Base-by-base conservation (phyloP, 73 alveolate species). In the Tetrahymena elliotti region DNA sequence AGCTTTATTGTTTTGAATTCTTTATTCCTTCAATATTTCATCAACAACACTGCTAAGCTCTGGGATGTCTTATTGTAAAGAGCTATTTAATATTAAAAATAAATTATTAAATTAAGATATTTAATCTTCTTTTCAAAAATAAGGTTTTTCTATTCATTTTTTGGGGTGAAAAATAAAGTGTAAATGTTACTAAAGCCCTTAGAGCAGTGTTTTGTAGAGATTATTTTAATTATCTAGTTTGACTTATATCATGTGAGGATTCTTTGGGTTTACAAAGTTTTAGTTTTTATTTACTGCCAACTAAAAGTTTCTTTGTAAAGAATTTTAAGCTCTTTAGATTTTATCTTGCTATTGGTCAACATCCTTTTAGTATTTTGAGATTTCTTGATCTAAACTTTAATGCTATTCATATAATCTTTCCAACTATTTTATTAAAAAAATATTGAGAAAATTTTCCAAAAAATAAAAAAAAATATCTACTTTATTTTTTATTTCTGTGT, bases 401-500 rank as follows among this genome's bases (percentile, higher is more conserved):
- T 94, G 93, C 39, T 94, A 38, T 36, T 94, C 93, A 84, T 94
- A 94, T 12, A 94, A 33, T 27, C 93, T 94, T 92, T 94, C 96
- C 52, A 94, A 39, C 96, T 68, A 68, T 68, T 24, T n/a, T 22
- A 2, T n/a, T 22, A 68, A n/a, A 15, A 7, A n/a, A 27, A n/a
- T 15, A 11, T 53, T 2, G 10, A 15, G 20, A 53, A 53, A 53
- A 20, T n/a, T 15, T 6, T 15, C 10, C 4, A n/a, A 53, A 6
- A 68, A 27, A 68, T 94, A 83, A 11, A 68, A 41, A 83, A 54
- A 94, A 37, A 27, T 38, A 35, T 34, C 16, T 94, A 94, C 95
- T 94, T 97, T 98, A 83, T 98, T 97, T 94, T 97, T 95, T 53
- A 97, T 97, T 93, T 98, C 99, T 96, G 98, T 97, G 12, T 96